These are phyloP conservation scores for Chlorella sp. DNA, from an alignment of 139 green algal species.

Conservation along the genomic window DNA sequence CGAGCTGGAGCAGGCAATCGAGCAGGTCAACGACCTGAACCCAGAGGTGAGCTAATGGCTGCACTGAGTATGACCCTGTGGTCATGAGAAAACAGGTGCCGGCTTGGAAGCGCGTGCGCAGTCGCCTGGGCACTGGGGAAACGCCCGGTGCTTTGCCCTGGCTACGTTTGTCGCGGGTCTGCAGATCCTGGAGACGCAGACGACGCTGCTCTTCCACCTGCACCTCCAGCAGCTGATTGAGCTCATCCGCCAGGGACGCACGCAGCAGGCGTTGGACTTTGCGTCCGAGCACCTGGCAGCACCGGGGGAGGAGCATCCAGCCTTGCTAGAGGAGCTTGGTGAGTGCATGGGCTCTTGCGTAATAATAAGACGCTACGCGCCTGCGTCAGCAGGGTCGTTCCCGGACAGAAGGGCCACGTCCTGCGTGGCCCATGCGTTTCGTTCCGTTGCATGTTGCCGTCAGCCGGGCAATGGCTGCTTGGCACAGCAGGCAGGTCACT, in stretches of 20 bases:
- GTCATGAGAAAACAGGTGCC: too few relatives aligned
- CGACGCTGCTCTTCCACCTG: conserved; percentile 86
- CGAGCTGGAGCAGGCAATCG: conserved; percentile 75
- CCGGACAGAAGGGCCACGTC: too few relatives aligned
- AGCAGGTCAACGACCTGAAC: conserved; percentile 86
- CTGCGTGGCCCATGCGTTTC: too few relatives aligned
- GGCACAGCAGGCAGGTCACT: too few relatives aligned
- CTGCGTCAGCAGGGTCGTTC: too few relatives aligned
- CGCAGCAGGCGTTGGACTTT: conserved; percentile 83
- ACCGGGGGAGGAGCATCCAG: conserved; percentile 79
- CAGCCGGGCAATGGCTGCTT: too few relatives aligned
- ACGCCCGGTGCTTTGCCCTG: too few relatives aligned
- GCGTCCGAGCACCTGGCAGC: conserved; percentile 91
- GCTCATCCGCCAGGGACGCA: conserved; percentile 72
- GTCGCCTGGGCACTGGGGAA: too few relatives aligned
- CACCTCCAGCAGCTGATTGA: conserved; percentile 97
- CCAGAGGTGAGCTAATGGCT: conserved; percentile 64
- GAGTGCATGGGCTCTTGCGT: not conserved
- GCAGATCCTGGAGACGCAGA: conserved; percentile 82
- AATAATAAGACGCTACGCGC: not conserved
- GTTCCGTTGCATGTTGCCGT: too few relatives aligned
- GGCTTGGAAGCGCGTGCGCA: too few relatives aligned
- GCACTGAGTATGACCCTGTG: too few relatives aligned
- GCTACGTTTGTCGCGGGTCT: too few relatives aligned
- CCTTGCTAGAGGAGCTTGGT: conserved; percentile 89